Base-by-base conservation (phyloP, 75 land plant species). In the Cryptomeria japonica region DNA sequence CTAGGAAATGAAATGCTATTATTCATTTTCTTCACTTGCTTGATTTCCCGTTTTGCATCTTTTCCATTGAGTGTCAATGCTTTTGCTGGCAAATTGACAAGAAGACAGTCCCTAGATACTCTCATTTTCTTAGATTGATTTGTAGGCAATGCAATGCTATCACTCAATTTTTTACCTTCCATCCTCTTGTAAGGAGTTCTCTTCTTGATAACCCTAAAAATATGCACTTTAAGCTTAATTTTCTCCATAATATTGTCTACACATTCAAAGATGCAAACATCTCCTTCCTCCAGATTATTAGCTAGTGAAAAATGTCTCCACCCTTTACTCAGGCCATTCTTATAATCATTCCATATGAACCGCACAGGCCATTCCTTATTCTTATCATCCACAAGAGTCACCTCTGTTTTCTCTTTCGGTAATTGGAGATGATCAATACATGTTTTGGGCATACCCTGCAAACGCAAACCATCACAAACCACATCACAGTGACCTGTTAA, bases 201-300 rank as follows among this genome's bases (percentile, higher is more conserved):
- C 42, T 72, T 41, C 8, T 72, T 31, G 19, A 78, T 84, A 86
- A 86, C 80, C 44, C 87, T 68, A 49, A 89, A 89, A 49, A 89
- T 89, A 79, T 87, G 89, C 12, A 89, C 89, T 44, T 42, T 46
- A 11, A 87, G 36, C 55, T 36, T 61, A 61, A 61, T 18, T 19
- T 19, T 58, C 22, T 61, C 38, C 41, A 77, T 46, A 13, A n/a
- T 34, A 31, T 31, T 70, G 73, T 75, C 42, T 88, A 37, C 28
- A 18, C 68, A 28, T 22, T 61, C 68, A 61, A 61, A 61, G 68
- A 89, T 80, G 49, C 89, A 89, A 18, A 87, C 89, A 87, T 89
- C 89, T 28, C 89, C 89, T 38, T 87, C 89, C 64, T 88, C 88
- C 2, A 88, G 42, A 58, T 73, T 87, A 87, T 89, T 68, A 22